Conservation (phyloP, 768 basidiomycete genomes). For the Agaricus sinodeliciosus region DNA sequence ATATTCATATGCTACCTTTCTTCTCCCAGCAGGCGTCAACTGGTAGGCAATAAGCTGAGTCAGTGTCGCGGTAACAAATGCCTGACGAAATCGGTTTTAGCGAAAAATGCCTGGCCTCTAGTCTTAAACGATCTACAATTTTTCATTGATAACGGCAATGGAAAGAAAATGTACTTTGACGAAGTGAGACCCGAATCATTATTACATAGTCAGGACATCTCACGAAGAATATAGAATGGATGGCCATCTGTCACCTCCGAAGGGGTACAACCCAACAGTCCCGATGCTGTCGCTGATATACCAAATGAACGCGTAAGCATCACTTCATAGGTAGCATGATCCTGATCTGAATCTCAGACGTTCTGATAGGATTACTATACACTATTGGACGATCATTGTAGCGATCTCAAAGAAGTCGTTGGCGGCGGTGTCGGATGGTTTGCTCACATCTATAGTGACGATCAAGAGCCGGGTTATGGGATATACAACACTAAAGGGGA, state of each 20-base stretch:
- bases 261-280: slow-evolving; percentile 49
- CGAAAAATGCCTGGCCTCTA: slow-evolving; percentile 43
- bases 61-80: neutral
- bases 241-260: slow-evolving; percentile 54
- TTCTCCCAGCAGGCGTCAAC: slow-evolving; percentile 41
- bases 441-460: slow-evolving; percentile 56
- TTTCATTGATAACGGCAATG: slow-evolving; percentile 47
- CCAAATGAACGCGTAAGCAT: slow-evolving; percentile 37
- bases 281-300: slow-evolving; percentile 40
- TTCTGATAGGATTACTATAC: slow-evolving; percentile 38
- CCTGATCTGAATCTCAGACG: neutral
- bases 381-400: slow-evolving; percentile 48
- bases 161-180: slow-evolving; percentile 59
- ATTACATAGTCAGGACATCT: neutral
- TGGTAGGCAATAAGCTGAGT: slow-evolving; percentile 19
- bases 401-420: slow-evolving; percentile 39
- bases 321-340: neutral
- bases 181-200: slow-evolving; percentile 30
- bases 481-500: slow-evolving; percentile 35
- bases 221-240: slow-evolving; percentile 38
- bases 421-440: slow-evolving; percentile 62
- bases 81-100: slow-evolving; percentile 16
- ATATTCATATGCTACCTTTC: slow-evolving; percentile 56
- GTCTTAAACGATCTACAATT: slow-evolving; percentile 45
- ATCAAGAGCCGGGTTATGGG: slow-evolving; percentile 51